These are phyloP conservation scores for Ophiocordyceps polyrhachis-furcata DNA, from an alignment of 2,329 filamentous ascomycete species.

Conservation along the genomic window DNA sequence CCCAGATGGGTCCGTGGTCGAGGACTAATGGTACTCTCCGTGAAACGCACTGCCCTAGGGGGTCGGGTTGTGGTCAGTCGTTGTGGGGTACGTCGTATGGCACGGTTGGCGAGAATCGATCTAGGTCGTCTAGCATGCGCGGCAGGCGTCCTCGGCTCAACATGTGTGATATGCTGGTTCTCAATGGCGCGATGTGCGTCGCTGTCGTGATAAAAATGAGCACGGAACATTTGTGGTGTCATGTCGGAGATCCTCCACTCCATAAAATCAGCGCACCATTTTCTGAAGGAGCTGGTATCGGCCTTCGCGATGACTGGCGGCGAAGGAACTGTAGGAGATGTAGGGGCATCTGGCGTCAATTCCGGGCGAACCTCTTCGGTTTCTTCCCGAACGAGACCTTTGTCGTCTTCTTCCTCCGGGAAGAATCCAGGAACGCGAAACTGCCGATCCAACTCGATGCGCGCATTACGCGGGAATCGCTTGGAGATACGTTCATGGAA, in stretches of 20 bases:
- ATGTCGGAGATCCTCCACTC: slow-evolving; percentile 3
- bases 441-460: slow-evolving; percentile 5
- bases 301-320: slow-evolving; percentile 1
- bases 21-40: slow-evolving; percentile 9
- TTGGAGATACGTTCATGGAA: slow-evolving; percentile 8
- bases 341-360: not conserved
- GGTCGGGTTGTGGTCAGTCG: slow-evolving; percentile 8
- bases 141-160: slow-evolving; percentile 7
- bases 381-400: not conserved
- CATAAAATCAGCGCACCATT: slow-evolving; percentile 1
- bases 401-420: slow-evolving; percentile 5
- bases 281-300: not conserved
- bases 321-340: not conserved
- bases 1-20: slow-evolving; percentile 10
- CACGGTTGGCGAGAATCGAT: slow-evolving; percentile 12
- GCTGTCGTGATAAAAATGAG: slow-evolving; percentile 6
- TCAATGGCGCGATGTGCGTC: slow-evolving; percentile 7
- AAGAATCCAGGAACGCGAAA: slow-evolving; percentile 10
- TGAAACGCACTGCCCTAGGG: slow-evolving; percentile 13
- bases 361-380: too few relatives aligned
- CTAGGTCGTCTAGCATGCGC: slow-evolving; percentile 6
- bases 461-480: slow-evolving; percentile 6
- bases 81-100: slow-evolving; percentile 7
- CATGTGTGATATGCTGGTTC: slow-evolving; percentile 6
- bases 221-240: slow-evolving; percentile 5